These are phyloP conservation scores for Dioszegia aurantiaca DNA, from an alignment of 768 basidiomycete genomes.

Conservation along the genomic window DNA sequence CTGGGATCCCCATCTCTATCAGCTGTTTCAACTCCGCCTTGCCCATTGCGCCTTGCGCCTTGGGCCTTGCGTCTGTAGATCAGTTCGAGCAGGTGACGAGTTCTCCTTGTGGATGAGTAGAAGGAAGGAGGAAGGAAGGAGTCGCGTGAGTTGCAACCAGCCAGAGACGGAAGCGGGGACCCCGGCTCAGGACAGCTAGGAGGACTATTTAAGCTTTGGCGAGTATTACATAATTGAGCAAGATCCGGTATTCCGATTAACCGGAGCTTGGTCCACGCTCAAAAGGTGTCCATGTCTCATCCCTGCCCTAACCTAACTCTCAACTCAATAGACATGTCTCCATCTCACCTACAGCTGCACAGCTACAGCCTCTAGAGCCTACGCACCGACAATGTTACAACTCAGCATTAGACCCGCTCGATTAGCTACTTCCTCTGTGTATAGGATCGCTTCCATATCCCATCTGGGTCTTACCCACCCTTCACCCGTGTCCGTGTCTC, in stretches of 20 bases:
- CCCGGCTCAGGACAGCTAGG: too few relatives aligned
- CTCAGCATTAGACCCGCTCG: background rate
- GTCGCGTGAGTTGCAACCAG: too few relatives aligned
- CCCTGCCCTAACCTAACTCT: background rate
- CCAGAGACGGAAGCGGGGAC: too few relatives aligned
- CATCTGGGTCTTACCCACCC: background rate
- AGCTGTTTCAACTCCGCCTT: conserved; percentile 29
- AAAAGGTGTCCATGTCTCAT: background rate
- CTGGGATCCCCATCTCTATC: conserved; percentile 67
- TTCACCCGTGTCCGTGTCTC: background rate
- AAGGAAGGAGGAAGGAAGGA: too few relatives aligned
- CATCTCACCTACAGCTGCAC: background rate
- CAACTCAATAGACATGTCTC: background rate
- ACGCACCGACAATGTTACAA: background rate
- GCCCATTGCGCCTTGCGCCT: conserved; percentile 14
- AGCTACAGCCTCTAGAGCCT: background rate
- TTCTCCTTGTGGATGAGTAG: too few relatives aligned
- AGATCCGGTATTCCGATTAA: conserved; percentile 9
- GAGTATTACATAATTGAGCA: background rate
- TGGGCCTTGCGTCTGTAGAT: too few relatives aligned
- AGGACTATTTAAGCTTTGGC: too few relatives aligned
- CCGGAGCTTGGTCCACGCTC: conserved; percentile 4
- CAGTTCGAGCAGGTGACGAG: too few relatives aligned
- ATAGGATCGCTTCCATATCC: conserved; percentile 4
- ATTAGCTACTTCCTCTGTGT: conserved; percentile 5